Conservation (phyloP, 2,329 filamentous ascomycete species). For the Talaromyces funiculosus region DNA sequence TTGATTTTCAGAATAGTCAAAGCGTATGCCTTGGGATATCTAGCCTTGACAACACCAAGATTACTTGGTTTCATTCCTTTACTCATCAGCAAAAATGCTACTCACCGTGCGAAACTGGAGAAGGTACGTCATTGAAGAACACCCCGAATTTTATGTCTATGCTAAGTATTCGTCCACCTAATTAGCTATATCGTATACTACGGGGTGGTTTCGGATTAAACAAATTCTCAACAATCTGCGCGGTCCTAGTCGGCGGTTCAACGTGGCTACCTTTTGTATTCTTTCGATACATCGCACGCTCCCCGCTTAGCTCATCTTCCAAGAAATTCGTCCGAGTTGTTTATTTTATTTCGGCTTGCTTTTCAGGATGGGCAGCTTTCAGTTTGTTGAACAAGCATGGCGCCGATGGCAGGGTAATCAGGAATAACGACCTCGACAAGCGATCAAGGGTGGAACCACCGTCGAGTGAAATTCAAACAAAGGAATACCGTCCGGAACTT, state of each 20-base stretch:
- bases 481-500: conserved; percentile 28
- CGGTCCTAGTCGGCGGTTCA: conserved; percentile 47
- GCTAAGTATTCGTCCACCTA: background rate
- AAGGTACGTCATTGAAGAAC: conserved; percentile 28
- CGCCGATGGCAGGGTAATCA: conserved; percentile 15
- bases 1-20: conserved; percentile 31
- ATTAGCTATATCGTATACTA: conserved; percentile 37
- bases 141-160: background rate
- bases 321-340: conserved; percentile 21
- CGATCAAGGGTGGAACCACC: conserved; percentile 5
- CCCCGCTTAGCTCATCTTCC: conserved; percentile 17
- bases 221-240: conserved; percentile 51
- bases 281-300: conserved; percentile 21
- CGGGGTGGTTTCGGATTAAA: conserved; percentile 38
- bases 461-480: conserved; percentile 10
- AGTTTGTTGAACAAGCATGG: conserved; percentile 42
- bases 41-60: conserved; percentile 44
- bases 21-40: conserved; percentile 46
- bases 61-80: conserved; percentile 36
- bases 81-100: conserved; percentile 28
- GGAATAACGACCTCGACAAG: conserved; percentile 8
- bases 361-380: conserved; percentile 48
- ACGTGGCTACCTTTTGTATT: conserved; percentile 39
- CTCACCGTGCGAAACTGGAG: conserved; percentile 28
- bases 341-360: conserved; percentile 41